These are phyloP conservation scores for Lactarius psammicola DNA, from an alignment of 768 basidiomycete species.

Conservation along the genomic window DNA sequence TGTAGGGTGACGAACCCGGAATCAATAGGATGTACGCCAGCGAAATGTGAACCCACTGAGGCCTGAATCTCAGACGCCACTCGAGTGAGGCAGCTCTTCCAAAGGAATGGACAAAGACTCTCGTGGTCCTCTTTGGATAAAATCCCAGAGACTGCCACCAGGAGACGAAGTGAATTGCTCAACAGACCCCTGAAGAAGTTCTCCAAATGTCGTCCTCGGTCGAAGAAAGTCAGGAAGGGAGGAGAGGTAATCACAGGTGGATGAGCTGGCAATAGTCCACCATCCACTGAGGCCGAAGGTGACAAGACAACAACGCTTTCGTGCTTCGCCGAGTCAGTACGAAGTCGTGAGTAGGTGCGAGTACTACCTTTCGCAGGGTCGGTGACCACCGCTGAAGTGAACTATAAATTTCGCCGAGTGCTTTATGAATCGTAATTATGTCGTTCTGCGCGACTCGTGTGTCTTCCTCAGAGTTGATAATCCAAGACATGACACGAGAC, in stretches of 20 bases:
- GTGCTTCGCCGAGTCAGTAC: slow-evolving; percentile 19
- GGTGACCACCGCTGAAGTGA: slow-evolving; percentile 18
- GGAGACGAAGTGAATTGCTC: slow-evolving; percentile 49
- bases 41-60: slow-evolving; percentile 44
- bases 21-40: not conserved
- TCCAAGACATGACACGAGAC: slow-evolving; percentile 45
- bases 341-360: not conserved
- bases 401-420: slow-evolving; percentile 15
- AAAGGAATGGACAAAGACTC: slow-evolving; percentile 54
- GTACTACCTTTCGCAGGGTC: slow-evolving; percentile 19
- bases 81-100: slow-evolving; percentile 51
- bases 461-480: slow-evolving; percentile 34
- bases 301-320: slow-evolving; percentile 8
- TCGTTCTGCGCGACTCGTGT: not conserved
- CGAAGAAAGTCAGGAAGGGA: slow-evolving; percentile 15
- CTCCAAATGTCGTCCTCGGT: slow-evolving; percentile 17
- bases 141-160: slow-evolving; percentile 60
- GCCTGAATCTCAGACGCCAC: slow-evolving; percentile 41
- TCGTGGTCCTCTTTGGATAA: slow-evolving; percentile 49
- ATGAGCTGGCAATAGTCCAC: not conserved
- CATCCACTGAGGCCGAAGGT: slow-evolving; percentile 6
- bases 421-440: not conserved
- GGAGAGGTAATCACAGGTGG: slow-evolving; percentile 27
- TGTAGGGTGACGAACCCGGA: not conserved
- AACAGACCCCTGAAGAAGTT: slow-evolving; percentile 27